Evolutionary conservation across 2,329 filamentous ascomycete species (phyloP), one percentile per base, ranked within the genome.

Genomic region (Chaetomium sp.): DNA sequence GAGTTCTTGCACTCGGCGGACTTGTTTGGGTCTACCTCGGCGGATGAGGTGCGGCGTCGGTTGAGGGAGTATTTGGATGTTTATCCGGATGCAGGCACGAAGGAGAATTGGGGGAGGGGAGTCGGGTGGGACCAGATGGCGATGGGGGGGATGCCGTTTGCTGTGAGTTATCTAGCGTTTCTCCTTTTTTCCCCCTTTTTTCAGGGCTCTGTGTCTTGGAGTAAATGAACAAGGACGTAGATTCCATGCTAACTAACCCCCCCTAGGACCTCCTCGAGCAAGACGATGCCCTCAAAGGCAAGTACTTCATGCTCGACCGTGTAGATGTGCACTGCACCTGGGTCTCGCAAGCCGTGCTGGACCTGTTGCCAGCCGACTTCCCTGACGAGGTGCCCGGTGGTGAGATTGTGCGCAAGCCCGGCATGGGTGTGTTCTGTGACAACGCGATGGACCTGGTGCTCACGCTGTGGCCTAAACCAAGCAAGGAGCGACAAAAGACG

Each of bases 71-170:
- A 86, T 59, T 67, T 83, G 32, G 66, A 63, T 0, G 62, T 65
- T 4, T 76, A 84, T 59, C 74, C 78, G 0, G 76, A 71, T 0
- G 75, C 74, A 8, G 85, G 84, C 1, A 75, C 74, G 0, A 72
- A 70, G 37, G 70, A 76, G 6, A 76, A 82, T 53, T 88, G 86
- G 86, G 69, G 87, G 46, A 73, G 84, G 54, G 86, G 86, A 0
- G 76, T 86, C 11, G 86, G 86, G 1, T 89, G 86, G 86, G 85
- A 88, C 64, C 86, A 88, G 70, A 81, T 80, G 56, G 73, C 76
- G 27, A 79, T 87, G 64, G 80, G 81, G 2, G 76, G 76, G 5
- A 85, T 86, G 84, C 86, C 86, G 6, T 82, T 79, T 37, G 81
- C 85, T 63, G 80, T 82, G 69, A 65, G 79, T 74, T 33, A 52